Conservation (phyloP, 148 eudicot species). For the Dysphania ambrosioides region DNA sequence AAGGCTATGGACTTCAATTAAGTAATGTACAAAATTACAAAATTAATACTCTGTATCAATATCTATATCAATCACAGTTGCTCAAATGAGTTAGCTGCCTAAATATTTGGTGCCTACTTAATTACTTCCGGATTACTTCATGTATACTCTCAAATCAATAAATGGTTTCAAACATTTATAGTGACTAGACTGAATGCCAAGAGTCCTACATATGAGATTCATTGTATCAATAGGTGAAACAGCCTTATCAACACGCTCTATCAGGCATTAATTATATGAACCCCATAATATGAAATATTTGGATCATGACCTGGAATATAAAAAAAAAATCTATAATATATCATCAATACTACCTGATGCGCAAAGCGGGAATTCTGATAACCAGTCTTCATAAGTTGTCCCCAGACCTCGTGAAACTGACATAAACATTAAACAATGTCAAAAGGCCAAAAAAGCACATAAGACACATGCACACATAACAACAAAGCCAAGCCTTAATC, state of each 20-base stretch:
- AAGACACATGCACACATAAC: no score
- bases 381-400: slow-evolving; percentile 98
- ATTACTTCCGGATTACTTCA: not conserved
- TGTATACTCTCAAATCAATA: not conserved
- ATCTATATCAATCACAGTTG: not conserved
- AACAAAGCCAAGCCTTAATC: no score
- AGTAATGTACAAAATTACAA: no score
- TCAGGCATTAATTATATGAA: not conserved
- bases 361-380: slow-evolving; percentile 97
- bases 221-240: not conserved
- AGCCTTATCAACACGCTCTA: not conserved
- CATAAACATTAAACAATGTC: slow-evolving; percentile 10
- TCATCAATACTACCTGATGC: slow-evolving; percentile 58
- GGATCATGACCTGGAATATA: not conserved
- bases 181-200: not conserved
- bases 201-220: not conserved
- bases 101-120: not conserved
- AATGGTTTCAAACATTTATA: not conserved
- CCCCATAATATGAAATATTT: not conserved
- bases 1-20: not conserved
- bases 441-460: not conserved
- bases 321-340: not conserved
- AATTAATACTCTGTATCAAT: not conserved
- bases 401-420: slow-evolving; percentile 94
- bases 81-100: not conserved